Percentiles rank a stretch among this genome's conserved stretches.
phyloP scores from a whole-genome alignment of 73 alveolate genomes.

The Blepharisma stoltei region DNA sequence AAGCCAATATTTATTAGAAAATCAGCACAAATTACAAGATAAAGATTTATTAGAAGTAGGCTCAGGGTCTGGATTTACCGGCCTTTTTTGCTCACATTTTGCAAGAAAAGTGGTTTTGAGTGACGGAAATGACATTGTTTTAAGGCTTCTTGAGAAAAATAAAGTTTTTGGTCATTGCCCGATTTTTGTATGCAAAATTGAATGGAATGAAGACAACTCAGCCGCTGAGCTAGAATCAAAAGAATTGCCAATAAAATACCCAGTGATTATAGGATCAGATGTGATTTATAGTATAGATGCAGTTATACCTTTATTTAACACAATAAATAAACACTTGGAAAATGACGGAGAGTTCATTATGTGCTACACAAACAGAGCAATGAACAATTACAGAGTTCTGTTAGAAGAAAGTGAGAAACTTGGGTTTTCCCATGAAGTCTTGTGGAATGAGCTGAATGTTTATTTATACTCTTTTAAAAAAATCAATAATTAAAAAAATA shows the following conservation, averaged over 20 bases:
- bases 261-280: conserved; percentile 50
- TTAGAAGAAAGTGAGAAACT: conserved; percentile 31
- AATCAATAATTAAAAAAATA: too few species aligned
- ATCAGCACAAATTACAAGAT: conserved; percentile 11
- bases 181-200: not conserved
- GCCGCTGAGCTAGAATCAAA: conserved; percentile 20
- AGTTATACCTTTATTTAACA: conserved; percentile 45
- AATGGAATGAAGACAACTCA: conserved; percentile 9
- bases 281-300: conserved; percentile 54
- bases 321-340: conserved; percentile 31
- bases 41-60: conserved; percentile 56
- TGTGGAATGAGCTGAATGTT: conserved; percentile 27
- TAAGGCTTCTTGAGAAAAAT: conserved; percentile 42
- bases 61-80: conserved; percentile 62
- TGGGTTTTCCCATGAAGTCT: conserved; percentile 33
- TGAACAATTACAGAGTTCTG: conserved; percentile 38
- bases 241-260: conserved; percentile 9
- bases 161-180: not conserved
- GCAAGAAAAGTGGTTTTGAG: conserved; percentile 39
- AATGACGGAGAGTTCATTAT: conserved; percentile 41
- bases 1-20: conserved; percentile 35
- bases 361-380: conserved; percentile 45
- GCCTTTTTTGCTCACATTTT: conserved; percentile 36
- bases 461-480: not conserved
- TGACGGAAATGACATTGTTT: conserved; percentile 54